Evolutionary conservation across 306 rosid species (phyloP), one percentile per base, ranked within the genome.

Genomic region (Prunus padus): DNA sequence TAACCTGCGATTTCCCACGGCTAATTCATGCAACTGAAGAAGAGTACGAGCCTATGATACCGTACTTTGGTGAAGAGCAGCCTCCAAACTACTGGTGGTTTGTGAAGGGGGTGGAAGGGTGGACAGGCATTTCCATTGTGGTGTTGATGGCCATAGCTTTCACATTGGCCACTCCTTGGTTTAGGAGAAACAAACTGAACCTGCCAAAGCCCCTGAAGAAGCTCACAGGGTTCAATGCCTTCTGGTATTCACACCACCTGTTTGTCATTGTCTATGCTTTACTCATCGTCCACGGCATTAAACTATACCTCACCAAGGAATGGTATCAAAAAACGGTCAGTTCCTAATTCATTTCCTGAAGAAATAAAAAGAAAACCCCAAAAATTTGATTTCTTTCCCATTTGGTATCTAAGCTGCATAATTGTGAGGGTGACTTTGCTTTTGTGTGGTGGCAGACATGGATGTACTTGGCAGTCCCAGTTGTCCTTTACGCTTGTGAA

Each of bases 221-320:
- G 71, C 84, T 87, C 40, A 85, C 91, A 2, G 91, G 91, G 8
- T 87, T 87, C 79, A 87, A 87, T 45, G 91, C 91, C 81, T 87
- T 87, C 73, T 87, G 91, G 91, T 87, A 87, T 69, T 87, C 89
- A 18, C 91, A 87, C 73, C 91, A 87, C 54, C 87, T 87, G 14
- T 87, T 87, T 51, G 82, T 87, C 70, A 76, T 85, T 15, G 91
- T 87, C 77, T 87, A 87, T 75, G 14, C 80, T 42, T 86, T 87
- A 44, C 91, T 87, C 51, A 76, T 87, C 8, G 82, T 87, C 70
- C 91, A 87, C 28, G 76, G 89, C 13, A 78, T 83, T 30, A 37
- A 71, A 4, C 89, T 87, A 46, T 87, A 85, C 78, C 83, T 87
- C 83, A 72, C 91, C 28, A 87, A 87, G 62, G 37, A 23, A 20